Percentiles rank a stretch among this genome's conserved stretches.
Conservation (phyloP, 2,329 filamentous ascomycete species). For the Ascochyta viciae-villosae region DNA sequence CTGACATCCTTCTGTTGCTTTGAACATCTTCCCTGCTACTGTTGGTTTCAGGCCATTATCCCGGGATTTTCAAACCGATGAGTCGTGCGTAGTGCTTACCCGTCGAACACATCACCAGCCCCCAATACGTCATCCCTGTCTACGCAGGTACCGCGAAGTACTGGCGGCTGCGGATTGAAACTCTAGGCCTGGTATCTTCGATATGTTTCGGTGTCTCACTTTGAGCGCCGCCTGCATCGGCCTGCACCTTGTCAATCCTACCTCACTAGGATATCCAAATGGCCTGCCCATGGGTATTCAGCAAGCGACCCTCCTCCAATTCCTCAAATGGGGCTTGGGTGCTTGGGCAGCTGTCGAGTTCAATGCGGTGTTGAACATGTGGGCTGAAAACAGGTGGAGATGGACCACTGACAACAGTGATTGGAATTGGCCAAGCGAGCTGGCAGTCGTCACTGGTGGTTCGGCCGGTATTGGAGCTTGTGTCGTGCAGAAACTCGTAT, state of each 20-base stretch:
- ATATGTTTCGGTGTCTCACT: slow-evolving; percentile 31
- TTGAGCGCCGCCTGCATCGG: slow-evolving; percentile 26
- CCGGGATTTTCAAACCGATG: not conserved
- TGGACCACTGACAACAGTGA: slow-evolving; percentile 37
- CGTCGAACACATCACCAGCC: not conserved
- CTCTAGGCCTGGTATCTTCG: slow-evolving; percentile 3
- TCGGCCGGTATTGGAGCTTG: slow-evolving; percentile 45
- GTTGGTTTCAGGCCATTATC: not conserved
- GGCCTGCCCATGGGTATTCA: slow-evolving; percentile 29
- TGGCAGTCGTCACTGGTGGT: slow-evolving; percentile 49
- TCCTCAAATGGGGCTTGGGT: slow-evolving; percentile 38
- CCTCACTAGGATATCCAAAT: slow-evolving; percentile 23
- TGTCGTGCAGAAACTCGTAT: slow-evolving; percentile 41
- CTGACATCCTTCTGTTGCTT: not conserved
- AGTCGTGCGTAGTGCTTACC: slow-evolving; percentile 8
- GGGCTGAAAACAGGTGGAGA: slow-evolving; percentile 51
- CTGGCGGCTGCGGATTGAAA: slow-evolving; percentile 3
- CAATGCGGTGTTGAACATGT: slow-evolving; percentile 39
- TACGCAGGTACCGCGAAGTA: slow-evolving; percentile 1
- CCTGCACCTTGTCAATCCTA: slow-evolving; percentile 27
- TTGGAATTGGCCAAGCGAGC: slow-evolving; percentile 43
- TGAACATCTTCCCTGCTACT: not conserved
- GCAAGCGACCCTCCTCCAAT: slow-evolving; percentile 29
- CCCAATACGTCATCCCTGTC: slow-evolving; percentile 8
- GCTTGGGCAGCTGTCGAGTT: slow-evolving; percentile 32